phyloP scores from a whole-genome alignment of 2,329 filamentous ascomycete species.

The Venturia pyrina region DNA sequence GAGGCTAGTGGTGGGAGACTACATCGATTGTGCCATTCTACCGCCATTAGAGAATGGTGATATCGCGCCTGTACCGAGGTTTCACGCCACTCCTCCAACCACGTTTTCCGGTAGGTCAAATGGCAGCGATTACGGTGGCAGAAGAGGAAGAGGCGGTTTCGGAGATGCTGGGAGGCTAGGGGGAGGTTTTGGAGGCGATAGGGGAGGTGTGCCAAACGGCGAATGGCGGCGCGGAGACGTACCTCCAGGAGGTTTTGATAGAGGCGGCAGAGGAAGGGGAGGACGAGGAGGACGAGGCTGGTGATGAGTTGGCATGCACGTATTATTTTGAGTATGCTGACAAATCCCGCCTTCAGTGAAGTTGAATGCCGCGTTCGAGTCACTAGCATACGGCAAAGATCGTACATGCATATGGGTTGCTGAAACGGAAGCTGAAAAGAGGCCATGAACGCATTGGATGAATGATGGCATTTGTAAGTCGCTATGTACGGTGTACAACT shows the following conservation, averaged over 20 bases:
- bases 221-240: constrained; percentile 30
- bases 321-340: not conserved
- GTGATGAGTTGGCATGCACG: not conserved
- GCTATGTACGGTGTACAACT: not conserved
- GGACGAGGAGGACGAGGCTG: constrained; percentile 10
- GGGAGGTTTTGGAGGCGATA: not conserved
- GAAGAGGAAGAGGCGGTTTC: constrained; percentile 19
- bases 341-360: not conserved
- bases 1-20: constrained; percentile 82
- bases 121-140: constrained; percentile 17
- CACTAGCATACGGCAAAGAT: not conserved
- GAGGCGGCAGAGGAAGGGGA: constrained; percentile 1
- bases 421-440: not conserved
- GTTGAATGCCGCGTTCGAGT: not conserved
- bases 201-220: constrained; percentile 21
- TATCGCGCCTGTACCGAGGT: constrained; percentile 52
- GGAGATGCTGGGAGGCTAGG: constrained; percentile 13
- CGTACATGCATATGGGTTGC: not conserved
- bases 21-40: constrained; percentile 71
- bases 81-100: constrained; percentile 23
- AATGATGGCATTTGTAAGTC: not conserved
- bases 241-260: not conserved
- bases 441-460: not conserved
- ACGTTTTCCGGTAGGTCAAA: constrained; percentile 17
- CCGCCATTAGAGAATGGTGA: constrained; percentile 65